Conservation (phyloP, 2,329 filamentous ascomycete species). For the Elsinoe australis region DNA sequence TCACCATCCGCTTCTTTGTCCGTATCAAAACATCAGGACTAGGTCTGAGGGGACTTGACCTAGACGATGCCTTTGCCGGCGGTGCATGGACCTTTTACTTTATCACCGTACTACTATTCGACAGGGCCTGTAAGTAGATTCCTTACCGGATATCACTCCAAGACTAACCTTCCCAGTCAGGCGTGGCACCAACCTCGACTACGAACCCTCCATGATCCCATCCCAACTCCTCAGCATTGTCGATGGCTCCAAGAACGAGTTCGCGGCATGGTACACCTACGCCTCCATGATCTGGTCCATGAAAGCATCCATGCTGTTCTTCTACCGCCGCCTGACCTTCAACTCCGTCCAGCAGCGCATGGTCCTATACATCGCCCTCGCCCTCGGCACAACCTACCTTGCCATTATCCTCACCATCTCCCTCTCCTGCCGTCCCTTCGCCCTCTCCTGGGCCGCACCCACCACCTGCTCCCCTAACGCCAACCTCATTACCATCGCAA, state of each 20-base stretch:
- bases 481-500: conserved; percentile 26
- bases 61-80: conserved; percentile 11
- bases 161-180: neutral
- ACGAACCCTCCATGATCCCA: conserved; percentile 21
- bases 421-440: conserved; percentile 8
- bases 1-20: conserved; percentile 8
- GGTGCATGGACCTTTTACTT: conserved; percentile 8
- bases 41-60: conserved; percentile 3
- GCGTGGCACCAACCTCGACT: conserved; percentile 11
- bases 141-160: too few species aligned
- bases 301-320: conserved; percentile 21
- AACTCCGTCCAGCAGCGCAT: conserved; percentile 2
- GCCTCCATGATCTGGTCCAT: conserved; percentile 13
- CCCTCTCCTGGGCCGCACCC: neutral
- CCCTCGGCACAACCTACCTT: neutral
- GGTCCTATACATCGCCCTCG: neutral
- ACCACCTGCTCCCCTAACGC: conserved; percentile 8
- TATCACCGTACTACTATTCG: neutral
- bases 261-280: conserved; percentile 35
- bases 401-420: conserved; percentile 10
- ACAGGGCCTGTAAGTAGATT: neutral
- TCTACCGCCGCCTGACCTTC: conserved; percentile 19
- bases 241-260: conserved; percentile 31
- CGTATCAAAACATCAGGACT: neutral
- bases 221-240: conserved; percentile 26